phyloP scores from a whole-genome alignment of 305 asterid species.

The Fraxinus greggii region DNA sequence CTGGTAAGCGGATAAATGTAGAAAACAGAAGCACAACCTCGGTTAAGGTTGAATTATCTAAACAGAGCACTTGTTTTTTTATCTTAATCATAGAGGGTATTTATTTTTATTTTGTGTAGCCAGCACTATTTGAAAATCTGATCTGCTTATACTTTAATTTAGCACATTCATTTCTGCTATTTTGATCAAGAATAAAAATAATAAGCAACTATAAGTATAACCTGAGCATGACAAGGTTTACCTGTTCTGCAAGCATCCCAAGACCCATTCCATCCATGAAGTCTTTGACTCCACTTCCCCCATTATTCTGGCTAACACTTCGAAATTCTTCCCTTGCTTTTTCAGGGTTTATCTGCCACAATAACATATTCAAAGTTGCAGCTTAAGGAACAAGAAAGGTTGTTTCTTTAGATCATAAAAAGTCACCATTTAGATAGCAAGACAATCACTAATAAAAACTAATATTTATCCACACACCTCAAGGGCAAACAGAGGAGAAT shows the following conservation, averaged over 20 bases:
- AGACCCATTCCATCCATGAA: conserved; percentile 99
- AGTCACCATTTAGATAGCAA: conserved; percentile 6
- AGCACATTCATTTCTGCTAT: neutral
- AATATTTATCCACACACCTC: conserved; percentile 58
- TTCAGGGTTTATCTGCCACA: conserved; percentile 88
- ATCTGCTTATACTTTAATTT: neutral
- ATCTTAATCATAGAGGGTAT: neutral
- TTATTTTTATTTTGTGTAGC: too few relatives aligned
- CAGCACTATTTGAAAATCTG: neutral
- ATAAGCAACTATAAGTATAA: neutral
- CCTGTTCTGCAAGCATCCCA: conserved; percentile 93
- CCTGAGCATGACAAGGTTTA: conserved; percentile 27
- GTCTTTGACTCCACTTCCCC: conserved; percentile 91
- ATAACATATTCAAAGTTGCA: conserved; percentile 27
- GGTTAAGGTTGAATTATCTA: neutral
- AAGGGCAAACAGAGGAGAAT: conserved; percentile 92
- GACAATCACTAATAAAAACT: conserved; percentile 17
- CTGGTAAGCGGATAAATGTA: neutral
- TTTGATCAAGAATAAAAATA: conserved; percentile 4
- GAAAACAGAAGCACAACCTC: neutral
- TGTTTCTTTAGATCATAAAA: neutral
- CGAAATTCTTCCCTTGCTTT: conserved; percentile 90
- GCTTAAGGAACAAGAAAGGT: conserved; percentile 13
- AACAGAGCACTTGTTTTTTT: neutral
- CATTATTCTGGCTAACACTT: conserved; percentile 39